phyloP scores from a whole-genome alignment of 2,329 filamentous ascomycete genomes.

The Hypoxylon sp. region DNA sequence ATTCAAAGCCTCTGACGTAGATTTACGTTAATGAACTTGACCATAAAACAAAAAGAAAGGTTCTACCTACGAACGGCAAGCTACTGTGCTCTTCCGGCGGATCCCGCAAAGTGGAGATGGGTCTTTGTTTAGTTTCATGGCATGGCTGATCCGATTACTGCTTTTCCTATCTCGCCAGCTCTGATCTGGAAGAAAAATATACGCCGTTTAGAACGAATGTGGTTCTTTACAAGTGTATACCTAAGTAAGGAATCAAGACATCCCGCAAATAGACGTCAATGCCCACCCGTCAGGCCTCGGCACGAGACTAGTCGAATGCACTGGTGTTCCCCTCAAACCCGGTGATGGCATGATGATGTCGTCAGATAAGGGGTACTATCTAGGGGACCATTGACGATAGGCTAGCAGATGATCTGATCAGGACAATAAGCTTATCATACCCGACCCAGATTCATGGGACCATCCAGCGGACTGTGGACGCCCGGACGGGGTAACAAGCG shows the following conservation, averaged over 20 bases:
- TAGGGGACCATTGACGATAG: slow-evolving; percentile 17
- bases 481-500: slow-evolving; percentile 36
- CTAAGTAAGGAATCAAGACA: neutral
- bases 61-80: neutral
- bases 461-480: slow-evolving; percentile 19
- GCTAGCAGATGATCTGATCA: slow-evolving; percentile 32
- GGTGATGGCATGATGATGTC: slow-evolving; percentile 26
- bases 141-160: slow-evolving; percentile 2
- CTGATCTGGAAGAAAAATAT: neutral
- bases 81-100: slow-evolving; percentile 19
- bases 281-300: neutral
- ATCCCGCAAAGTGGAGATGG: slow-evolving; percentile 33
- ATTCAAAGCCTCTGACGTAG: slow-evolving; percentile 12
- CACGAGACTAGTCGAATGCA: slow-evolving; percentile 6
- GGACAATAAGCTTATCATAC: slow-evolving; percentile 42
- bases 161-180: slow-evolving; percentile 5
- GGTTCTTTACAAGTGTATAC: neutral
- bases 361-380: slow-evolving; percentile 31
- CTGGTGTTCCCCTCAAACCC: slow-evolving; percentile 9
- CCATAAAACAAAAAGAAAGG: slow-evolving; percentile 14
- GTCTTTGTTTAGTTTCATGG: slow-evolving; percentile 15
- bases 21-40: slow-evolving; percentile 15
- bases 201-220: neutral
- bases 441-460: slow-evolving; percentile 44
- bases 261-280: neutral